Conservation (phyloP, 305 asterid genomes). For the Salvia sclarea region DNA sequence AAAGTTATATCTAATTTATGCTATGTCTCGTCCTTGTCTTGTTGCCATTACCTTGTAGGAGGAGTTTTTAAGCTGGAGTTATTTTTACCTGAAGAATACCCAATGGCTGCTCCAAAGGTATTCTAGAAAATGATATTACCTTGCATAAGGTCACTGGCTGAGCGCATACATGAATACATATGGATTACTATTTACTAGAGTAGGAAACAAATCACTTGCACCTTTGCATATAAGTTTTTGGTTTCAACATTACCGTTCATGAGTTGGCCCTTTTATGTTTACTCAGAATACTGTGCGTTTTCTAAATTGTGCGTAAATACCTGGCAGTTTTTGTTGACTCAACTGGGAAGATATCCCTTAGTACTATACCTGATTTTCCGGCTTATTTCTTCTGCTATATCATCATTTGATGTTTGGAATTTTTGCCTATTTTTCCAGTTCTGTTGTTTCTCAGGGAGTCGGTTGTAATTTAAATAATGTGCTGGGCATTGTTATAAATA, state of each 20-base stretch:
- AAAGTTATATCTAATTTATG: slow-evolving; percentile 10
- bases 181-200: background rate
- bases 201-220: background rate
- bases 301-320: background rate
- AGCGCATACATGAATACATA: background rate
- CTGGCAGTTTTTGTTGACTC: background rate
- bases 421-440: background rate
- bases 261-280: slow-evolving; percentile 3
- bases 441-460: background rate
- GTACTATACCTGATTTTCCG: background rate
- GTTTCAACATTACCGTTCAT: background rate
- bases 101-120: slow-evolving; percentile 99
- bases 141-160: slow-evolving; percentile 20
- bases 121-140: background rate
- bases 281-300: background rate
- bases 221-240: background rate
- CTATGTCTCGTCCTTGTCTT: slow-evolving; percentile 7
- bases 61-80: slow-evolving; percentile 99
- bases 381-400: slow-evolving; percentile 10
- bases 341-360: background rate
- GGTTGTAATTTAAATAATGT: background rate
- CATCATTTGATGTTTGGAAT: slow-evolving; percentile 9
- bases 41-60: slow-evolving; percentile 46
- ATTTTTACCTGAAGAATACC: slow-evolving; percentile 96
- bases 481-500: background rate